A percentile compares a stretch with the other conserved stretches of the same genome.
Conservation (phyloP, 352 stramenopile genomes). For the Phytophthora kernoviae region DNA sequence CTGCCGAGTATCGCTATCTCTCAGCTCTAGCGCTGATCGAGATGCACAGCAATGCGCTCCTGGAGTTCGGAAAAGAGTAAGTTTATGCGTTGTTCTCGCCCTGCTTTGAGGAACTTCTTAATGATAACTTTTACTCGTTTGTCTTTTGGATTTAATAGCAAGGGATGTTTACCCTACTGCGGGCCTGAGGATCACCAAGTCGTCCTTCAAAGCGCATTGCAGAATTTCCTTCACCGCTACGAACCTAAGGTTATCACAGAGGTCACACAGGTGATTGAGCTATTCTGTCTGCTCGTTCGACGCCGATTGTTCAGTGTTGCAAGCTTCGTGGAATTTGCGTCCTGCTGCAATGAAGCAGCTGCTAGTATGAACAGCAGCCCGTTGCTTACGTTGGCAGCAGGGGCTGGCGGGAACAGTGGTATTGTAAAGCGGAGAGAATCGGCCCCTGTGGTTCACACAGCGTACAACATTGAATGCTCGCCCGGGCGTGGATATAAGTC, state of each 20-base stretch:
- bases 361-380: constrained; percentile 38
- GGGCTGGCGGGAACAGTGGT: constrained; percentile 26
- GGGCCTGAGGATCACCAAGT: constrained; percentile 59
- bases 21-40: constrained; percentile 80
- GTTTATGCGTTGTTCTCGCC: constrained; percentile 11
- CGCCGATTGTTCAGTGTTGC: constrained; percentile 75
- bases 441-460: constrained; percentile 66
- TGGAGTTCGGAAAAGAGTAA: constrained; percentile 66
- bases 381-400: constrained; percentile 32
- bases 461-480: constrained; percentile 88
- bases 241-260: constrained; percentile 81
- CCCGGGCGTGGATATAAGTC: constrained; percentile 87
- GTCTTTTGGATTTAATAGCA: constrained; percentile 33
- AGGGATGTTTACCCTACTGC: constrained; percentile 46
- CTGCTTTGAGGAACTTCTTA: neutral
- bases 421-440: constrained; percentile 36
- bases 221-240: constrained; percentile 77
- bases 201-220: constrained; percentile 75
- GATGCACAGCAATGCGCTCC: constrained; percentile 75
- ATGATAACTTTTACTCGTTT: constrained; percentile 1
- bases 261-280: constrained; percentile 79
- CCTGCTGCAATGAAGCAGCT: constrained; percentile 52
- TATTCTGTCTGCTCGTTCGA: constrained; percentile 82
- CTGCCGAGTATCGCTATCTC: constrained; percentile 83
- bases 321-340: constrained; percentile 74